Evolutionary conservation across 768 basidiomycete species (phyloP), one percentile per base, ranked within the genome.

Genomic region (Termitomyces eurrhizus): DNA sequence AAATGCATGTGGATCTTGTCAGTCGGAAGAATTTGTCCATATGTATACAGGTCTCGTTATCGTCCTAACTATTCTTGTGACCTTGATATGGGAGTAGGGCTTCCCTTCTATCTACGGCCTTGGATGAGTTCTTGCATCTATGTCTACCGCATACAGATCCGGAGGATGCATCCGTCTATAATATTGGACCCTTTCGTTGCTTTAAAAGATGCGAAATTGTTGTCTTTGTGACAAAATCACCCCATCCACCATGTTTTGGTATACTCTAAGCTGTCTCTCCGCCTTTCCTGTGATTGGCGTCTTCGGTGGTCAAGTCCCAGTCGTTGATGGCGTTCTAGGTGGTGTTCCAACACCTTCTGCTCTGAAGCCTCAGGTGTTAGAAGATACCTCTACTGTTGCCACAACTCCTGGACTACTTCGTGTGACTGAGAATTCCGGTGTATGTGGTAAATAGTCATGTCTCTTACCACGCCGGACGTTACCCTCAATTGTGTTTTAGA

Each of bases 401-500:
- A 61, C 55, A 8, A 76, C 73, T 2, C 80, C 83, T 8, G 83
- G 83, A 33, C 74, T 78, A 63, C 76, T 87, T 36, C 80, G 86
- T 7, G 75, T 83, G 14, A 76, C 78, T 2, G 82, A 87, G 65
- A 87, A 87, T 64, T 84, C 84, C 7, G 83, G 85, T 11, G 68
- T 87, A 39, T 88, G 86, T 69, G 83, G 83, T 83, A 63, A 62
- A 35, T 48, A 69, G 61, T n/a, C 4, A 18, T 6, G 26, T 52
- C 45, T 37, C 41, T 41, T 35, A 26, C 21, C 11, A 33, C 46
- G 11, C 24, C 14, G 11, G 37, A 53, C 16, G 11, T 16, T 16
- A 26, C 7, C 24, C 21, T 39, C 2, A 53, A 26, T 26, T 16
- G 26, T 11, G 21, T 41, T 26, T n/a, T 51, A 80, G 86, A 87